Evolutionary conservation across 352 stramenopile genomes (phyloP), one percentile per base, ranked within the genome.

Genomic region (Phytophthora melonis): DNA sequence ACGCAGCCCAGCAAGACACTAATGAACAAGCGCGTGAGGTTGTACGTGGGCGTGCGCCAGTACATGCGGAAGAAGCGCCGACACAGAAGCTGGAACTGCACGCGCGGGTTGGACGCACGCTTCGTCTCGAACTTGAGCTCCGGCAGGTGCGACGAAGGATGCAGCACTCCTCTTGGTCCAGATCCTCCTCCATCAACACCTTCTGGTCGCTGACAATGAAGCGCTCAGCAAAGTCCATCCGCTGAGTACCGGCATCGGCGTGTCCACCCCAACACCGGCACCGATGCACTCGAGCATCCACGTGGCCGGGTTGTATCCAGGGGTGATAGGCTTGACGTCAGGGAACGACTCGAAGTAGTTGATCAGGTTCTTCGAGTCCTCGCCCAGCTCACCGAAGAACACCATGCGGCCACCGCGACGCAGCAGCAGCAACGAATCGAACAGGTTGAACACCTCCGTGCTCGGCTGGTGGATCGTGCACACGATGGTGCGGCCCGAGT

Each of bases 331-430:
- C 8, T 71, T 75, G 3, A 84, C 79, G 21, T 64, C 70, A 41
- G 92, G 77, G 63, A 93, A 86, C 4, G 80, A 77, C 45, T 86
- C 60, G 36, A 98, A 86, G 63, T 97, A 91, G 32, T 79, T 58
- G 47, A 91, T 74, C 21, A 92, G 30, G 27, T 88, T 82, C 50
- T 66, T 66, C 23, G 75, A 82, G 30, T 90, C 74, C 13, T 85
- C n/a, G 32, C 92, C 92, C 11, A 78, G 43, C 16, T 78, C 43
- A 11, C 71, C 71, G 41, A 78, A 78, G 62, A 71, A 74, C 0
- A 78, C 70, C 71, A 78, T 78, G 36, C 70, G 70, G 1, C 70
- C 70, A n/a, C 70, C 70, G 56, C 70, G 70, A 74, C 70, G 70
- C n/a, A 74, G 47, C n/a, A 74, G 21, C 54, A 74, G 27, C 23